Evolutionary conservation across 192 early-diverging fungal species (phyloP).

Genomic region (Anaeromyces robustus): DNA sequence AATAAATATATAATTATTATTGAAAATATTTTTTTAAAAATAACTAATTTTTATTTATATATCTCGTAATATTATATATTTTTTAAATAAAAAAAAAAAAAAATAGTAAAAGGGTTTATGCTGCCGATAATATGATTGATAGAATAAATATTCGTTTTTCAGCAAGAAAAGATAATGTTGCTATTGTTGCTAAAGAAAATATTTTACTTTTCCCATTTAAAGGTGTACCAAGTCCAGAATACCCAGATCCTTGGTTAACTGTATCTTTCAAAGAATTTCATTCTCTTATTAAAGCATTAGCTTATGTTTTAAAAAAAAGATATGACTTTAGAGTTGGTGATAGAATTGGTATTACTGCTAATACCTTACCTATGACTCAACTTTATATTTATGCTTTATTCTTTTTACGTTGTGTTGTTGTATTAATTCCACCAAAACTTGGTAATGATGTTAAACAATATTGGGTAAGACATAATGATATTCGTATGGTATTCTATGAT

Average conservation of each 20-base stretch:
- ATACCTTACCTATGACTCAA: neutral
- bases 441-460: neutral
- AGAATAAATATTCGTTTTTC: neutral
- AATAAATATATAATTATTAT: too few species aligned
- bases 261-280: neutral
- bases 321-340: neutral
- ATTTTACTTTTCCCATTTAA: neutral
- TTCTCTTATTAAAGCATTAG: neutral
- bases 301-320: neutral
- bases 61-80: too few species aligned
- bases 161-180: neutral
- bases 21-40: too few species aligned
- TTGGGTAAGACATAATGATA: neutral
- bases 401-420: neutral
- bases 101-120: neutral
- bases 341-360: neutral
- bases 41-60: too few species aligned
- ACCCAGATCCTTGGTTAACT: neutral
- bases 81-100: too few species aligned
- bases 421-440: neutral
- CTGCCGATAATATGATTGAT: neutral
- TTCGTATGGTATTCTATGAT: neutral
- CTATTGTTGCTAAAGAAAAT: neutral
- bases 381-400: neutral
- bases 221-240: neutral